A percentile compares a stretch with the other conserved stretches of the same genome.
Conservation (phyloP, 2,329 filamentous ascomycete genomes). For the Arthrobotrys pseudoclavata region DNA sequence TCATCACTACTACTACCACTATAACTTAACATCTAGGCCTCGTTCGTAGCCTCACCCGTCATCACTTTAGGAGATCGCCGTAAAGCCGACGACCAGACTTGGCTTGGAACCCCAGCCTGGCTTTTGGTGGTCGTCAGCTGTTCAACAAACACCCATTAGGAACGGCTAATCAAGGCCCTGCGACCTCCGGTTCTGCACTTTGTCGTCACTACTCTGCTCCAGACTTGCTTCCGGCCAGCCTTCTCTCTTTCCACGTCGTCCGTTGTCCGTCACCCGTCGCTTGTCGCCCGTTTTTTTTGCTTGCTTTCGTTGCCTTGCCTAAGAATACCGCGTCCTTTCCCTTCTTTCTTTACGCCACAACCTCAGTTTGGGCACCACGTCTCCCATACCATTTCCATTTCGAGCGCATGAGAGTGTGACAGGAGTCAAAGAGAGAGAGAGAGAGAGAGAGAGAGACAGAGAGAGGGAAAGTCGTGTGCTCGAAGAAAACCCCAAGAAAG, state of each 20-base stretch:
- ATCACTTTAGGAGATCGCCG: slow-evolving; percentile 48
- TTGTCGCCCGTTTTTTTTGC: slow-evolving; percentile 5
- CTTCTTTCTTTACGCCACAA: slow-evolving; percentile 41
- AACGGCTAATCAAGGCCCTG: slow-evolving; percentile 53
- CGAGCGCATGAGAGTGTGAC: slow-evolving; percentile 42
- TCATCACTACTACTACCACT: not conserved
- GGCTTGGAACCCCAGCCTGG: slow-evolving; percentile 27
- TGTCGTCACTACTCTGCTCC: slow-evolving; percentile 48
- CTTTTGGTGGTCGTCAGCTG: slow-evolving; percentile 43
- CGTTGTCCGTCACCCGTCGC: slow-evolving; percentile 23
- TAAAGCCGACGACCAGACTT: slow-evolving; percentile 29
- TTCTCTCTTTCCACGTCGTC: slow-evolving; percentile 35
- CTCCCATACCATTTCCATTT: slow-evolving; percentile 40
- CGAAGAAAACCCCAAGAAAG: slow-evolving; percentile 31
- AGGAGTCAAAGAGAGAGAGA: slow-evolving; percentile 19
- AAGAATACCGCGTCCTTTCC: slow-evolving; percentile 5
- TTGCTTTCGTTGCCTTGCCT: not conserved
- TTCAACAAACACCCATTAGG: slow-evolving; percentile 37
- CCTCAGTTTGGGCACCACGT: slow-evolving; percentile 25
- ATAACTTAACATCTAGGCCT: slow-evolving; percentile 1
- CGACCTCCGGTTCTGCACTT: slow-evolving; percentile 43
- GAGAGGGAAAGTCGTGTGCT: slow-evolving; percentile 31
- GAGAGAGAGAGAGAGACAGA: not conserved
- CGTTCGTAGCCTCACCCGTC: slow-evolving; percentile 1
- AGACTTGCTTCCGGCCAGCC: slow-evolving; percentile 19